Conservation (phyloP, 306 rosid genomes). For the Carpinus fangiana region DNA sequence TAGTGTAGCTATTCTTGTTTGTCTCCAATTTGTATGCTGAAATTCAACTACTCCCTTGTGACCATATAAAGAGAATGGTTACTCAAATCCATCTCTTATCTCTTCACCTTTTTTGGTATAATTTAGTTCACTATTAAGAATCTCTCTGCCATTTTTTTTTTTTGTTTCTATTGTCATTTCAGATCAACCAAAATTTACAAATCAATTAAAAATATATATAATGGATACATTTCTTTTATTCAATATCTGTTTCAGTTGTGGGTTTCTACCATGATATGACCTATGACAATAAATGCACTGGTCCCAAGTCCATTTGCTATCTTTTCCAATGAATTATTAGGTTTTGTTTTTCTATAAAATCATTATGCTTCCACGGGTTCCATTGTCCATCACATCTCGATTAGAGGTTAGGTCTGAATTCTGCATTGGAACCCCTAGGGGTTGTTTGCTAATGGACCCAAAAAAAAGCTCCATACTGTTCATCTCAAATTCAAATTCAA, state of each 20-base stretch:
- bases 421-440: too few relatives aligned
- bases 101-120: neutral
- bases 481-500: too few relatives aligned
- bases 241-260: neutral
- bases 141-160: neutral
- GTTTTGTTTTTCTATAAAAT: neutral
- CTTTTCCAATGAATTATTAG: neutral
- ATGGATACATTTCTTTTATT: neutral
- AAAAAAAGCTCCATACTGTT: too few relatives aligned
- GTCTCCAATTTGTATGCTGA: slow-evolving; percentile 16
- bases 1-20: neutral
- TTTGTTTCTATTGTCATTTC: neutral
- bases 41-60: slow-evolving; percentile 9
- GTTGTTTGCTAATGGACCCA: too few relatives aligned
- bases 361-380: neutral
- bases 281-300: neutral
- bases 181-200: neutral
- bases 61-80: slow-evolving; percentile 22
- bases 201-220: neutral
- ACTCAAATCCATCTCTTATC: slow-evolving; percentile 13
- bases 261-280: neutral
- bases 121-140: neutral
- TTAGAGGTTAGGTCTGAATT: neutral
- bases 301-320: neutral
- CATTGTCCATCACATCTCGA: neutral